Evolutionary conservation across 2,329 filamentous ascomycete genomes (phyloP), one percentile per base, ranked within the genome.

Genomic region (Bipolaris sorokiniana): DNA sequence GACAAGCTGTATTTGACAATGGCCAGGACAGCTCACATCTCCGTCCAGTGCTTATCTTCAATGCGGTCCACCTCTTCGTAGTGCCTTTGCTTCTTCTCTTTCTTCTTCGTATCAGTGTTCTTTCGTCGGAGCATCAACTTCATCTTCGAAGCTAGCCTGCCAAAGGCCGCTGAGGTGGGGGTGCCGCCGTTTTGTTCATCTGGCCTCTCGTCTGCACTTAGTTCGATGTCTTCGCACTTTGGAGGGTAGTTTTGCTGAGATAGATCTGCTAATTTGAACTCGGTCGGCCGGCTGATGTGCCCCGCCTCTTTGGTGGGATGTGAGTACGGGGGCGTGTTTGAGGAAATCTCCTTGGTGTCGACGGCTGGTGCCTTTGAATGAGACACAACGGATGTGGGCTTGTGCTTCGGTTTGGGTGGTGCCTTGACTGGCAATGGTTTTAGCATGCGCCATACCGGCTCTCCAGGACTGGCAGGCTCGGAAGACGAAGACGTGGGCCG

Each of bases 21-120:
- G 37, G 37, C 20, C 6, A 20, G 3, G 10, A n/a, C n/a, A 26
- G 9, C 2, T 58, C 41, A 76, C 67, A 76, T 72, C 54, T 76
- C 74, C 7, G 74, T 72, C 74, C 74, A 76, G 52, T 76, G 74
- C 4, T 69, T 59, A 20, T 70, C 67, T 42, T 75, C 74, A 41
- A 73, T 61, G 13, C 67, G 66, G 31, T 71, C 70, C 3, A 75
- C 56, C 20, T 75, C 70, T 15, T 67, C 59, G 9, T 67, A 62
- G 22, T 64, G 56, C 41, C 62, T 64, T 42, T 58, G 53, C 49
- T 63, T 66, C 53, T 69, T 72, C 48, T 70, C 62, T 28, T 67
- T 68, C 57, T 70, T 68, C 50, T 70, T 66, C 22, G 63, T 62
- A 22, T 54, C 54, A 11, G 64, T 63, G 34, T 64, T 65, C 55